Conservation (phyloP, 495 filamentous ascomycete species). For the Aspergillus bridgeri region DNA sequence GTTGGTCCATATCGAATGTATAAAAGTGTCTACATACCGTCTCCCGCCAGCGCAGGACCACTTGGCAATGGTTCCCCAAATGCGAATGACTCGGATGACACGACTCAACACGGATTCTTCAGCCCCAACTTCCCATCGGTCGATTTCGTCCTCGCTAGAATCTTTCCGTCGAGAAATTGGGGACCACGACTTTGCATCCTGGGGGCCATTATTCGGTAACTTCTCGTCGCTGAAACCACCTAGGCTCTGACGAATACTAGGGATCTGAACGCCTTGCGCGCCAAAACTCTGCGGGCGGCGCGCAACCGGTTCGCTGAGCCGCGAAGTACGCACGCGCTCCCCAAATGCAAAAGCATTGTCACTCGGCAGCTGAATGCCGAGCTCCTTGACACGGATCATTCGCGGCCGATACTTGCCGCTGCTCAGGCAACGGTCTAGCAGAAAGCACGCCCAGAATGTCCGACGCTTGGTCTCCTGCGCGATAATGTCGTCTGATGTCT, state of each 20-base stretch:
- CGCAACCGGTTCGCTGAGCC: constrained; percentile 34
- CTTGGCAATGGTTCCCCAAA: constrained; percentile 74
- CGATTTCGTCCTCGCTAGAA: constrained; percentile 65
- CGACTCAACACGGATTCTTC: constrained; percentile 71
- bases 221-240: constrained; percentile 41
- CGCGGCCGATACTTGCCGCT: constrained; percentile 71
- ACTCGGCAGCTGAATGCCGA: constrained; percentile 51
- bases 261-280: constrained; percentile 43
- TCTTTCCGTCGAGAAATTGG: constrained; percentile 54
- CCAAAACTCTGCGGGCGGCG: constrained; percentile 44
- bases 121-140: constrained; percentile 54
- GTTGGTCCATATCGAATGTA: neutral
- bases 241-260: constrained; percentile 45
- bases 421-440: constrained; percentile 75
- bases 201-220: constrained; percentile 29
- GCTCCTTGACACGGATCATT: constrained; percentile 64
- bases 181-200: constrained; percentile 41
- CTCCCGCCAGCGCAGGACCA: constrained; percentile 74
- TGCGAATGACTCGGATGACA: constrained; percentile 71
- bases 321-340: constrained; percentile 45
- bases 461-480: constrained; percentile 73
- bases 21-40: constrained; percentile 30
- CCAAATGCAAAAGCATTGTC: constrained; percentile 50
- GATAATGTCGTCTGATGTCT: constrained; percentile 55
- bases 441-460: constrained; percentile 83